Base-by-base conservation (phyloP, 495 filamentous ascomycete species). In the Aspergillus conjunctus region DNA sequence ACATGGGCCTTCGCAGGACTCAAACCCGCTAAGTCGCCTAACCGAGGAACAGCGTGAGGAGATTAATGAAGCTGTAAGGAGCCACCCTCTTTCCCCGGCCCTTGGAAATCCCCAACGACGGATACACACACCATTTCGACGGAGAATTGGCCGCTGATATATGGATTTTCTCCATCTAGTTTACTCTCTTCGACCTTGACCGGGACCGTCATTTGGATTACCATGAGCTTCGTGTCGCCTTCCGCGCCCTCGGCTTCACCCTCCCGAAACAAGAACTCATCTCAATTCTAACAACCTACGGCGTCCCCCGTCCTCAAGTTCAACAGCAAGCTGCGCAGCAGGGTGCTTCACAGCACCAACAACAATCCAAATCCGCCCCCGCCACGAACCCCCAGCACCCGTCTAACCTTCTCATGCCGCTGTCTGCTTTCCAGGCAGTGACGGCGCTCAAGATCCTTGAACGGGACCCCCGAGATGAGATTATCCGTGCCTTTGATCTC, bases 201-300 rank as follows among this genome's bases (percentile, higher is more conserved):
- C 93, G 93, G 77, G 93, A 98, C 79, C 83, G 86, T 54, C 84
- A 90, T 67, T 91, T 98, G 64, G 93, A 97, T 75, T 97, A 97
- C 85, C 93, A 96, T 74, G 93, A 98, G 74, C 90, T 98, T 72
- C 93, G 94, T 79, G 95, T 97, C 79, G 91, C 94, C 60, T 91
- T 97, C 71, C 94, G 95, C 77, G 93, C 93, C 7, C 87, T 98
- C 15, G 93, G 93, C 65, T 98, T 98, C 82, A 92, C 92, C 55
- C 83, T 92, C 45, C 84, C 89, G 30, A 95, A 95, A 76, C 73
- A 85, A 65, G 92, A 95, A 68, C 88, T 96, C 53, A 84, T 92
- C 66, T 73, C 78, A 49, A 82, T 93, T 58, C 84, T 96, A 15
- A 87, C 86, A 54, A 85, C 85, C 18, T 84, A 93, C 73, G 92